Base-by-base conservation (phyloP, 495 filamentous ascomycete genomes). In the Elasticomyces elasticus region DNA sequence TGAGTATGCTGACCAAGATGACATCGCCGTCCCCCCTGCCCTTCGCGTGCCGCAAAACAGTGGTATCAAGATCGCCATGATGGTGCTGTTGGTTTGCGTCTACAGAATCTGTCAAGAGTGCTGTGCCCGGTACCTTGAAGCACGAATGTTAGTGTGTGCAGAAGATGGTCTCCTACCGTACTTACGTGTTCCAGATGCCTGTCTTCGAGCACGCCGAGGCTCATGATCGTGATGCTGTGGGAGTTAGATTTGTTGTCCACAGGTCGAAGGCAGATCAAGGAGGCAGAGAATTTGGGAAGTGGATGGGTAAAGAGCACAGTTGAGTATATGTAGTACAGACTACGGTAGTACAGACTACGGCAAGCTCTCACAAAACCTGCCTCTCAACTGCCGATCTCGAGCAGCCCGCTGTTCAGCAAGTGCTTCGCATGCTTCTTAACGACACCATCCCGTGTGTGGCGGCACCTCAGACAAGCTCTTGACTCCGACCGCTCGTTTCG, bases 191-290 rank as follows among this genome's bases (percentile, higher is more conserved):
- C 54, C n/a, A 56, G 47, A 44, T 56, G 47, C n/a, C 23, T 50
- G 46, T 56, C 54, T 23, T 56, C 54, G 2, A 56, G 37, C 12
- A 56, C 54, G 20, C 54, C 54, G 30, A 56, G 46, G 33, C 54
- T 46, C 54, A 56, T 56, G 20, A 11, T 53, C 5, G 47, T 15
- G n/a, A n/a, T n/a, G n/a, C n/a, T n/a, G n/a, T n/a, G n/a, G n/a
- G n/a, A n/a, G n/a, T n/a, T n/a, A n/a, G n/a, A n/a, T n/a, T n/a
- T n/a, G n/a, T n/a, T n/a, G n/a, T n/a, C n/a, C n/a, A n/a, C n/a
- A n/a, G n/a, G n/a, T n/a, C n/a, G n/a, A n/a, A n/a, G n/a, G n/a
- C n/a, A n/a, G n/a, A n/a, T n/a, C n/a, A 33, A 33, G 30, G 15
- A 33, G 15, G 30, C 19, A 43, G 30, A 33, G 15, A 15, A 33